phyloP scores from a whole-genome alignment of 768 basidiomycete species.

The Kwoniella sp. region DNA sequence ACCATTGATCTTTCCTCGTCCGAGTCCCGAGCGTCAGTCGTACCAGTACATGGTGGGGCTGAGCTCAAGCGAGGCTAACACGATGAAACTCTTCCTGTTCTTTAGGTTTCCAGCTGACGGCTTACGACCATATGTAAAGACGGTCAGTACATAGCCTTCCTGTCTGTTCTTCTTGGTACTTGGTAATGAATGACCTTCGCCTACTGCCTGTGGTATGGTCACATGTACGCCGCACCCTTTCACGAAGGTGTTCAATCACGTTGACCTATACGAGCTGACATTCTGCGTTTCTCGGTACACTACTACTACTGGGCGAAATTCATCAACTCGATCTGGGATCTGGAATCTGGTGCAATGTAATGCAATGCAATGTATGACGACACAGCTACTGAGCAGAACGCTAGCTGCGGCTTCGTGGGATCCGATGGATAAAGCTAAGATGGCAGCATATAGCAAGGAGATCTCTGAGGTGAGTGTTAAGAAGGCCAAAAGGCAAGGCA shows the following conservation, averaged over 20 bases:
- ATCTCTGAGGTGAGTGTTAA: constrained; percentile 41
- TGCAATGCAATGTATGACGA: too few relatives aligned
- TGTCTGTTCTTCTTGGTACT: not conserved
- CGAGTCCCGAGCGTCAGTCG: not conserved
- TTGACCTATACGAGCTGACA: too few relatives aligned
- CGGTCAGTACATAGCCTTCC: constrained; percentile 14
- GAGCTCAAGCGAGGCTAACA: too few relatives aligned
- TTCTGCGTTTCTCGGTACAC: not conserved
- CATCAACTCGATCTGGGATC: not conserved
- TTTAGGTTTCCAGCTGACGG: constrained; percentile 38
- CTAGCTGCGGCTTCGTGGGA: constrained; percentile 36
- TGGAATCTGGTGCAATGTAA: too few relatives aligned
- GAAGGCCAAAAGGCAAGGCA: too few relatives aligned
- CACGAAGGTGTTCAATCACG: too few relatives aligned
- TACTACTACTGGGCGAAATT: too few relatives aligned
- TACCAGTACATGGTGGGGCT: not conserved
- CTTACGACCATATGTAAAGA: constrained; percentile 40
- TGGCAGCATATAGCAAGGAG: constrained; percentile 39
- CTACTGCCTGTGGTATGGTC: too few relatives aligned
- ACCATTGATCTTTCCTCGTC: not conserved
- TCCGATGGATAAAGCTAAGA: constrained; percentile 28
- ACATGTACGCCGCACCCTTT: too few relatives aligned
- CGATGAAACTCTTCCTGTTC: too few relatives aligned
- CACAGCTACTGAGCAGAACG: constrained; percentile 31
- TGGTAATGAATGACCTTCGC: too few relatives aligned